These are phyloP conservation scores for Kuraishia piskuri DNA, from an alignment of 805 yeast species.

Conservation along the genomic window DNA sequence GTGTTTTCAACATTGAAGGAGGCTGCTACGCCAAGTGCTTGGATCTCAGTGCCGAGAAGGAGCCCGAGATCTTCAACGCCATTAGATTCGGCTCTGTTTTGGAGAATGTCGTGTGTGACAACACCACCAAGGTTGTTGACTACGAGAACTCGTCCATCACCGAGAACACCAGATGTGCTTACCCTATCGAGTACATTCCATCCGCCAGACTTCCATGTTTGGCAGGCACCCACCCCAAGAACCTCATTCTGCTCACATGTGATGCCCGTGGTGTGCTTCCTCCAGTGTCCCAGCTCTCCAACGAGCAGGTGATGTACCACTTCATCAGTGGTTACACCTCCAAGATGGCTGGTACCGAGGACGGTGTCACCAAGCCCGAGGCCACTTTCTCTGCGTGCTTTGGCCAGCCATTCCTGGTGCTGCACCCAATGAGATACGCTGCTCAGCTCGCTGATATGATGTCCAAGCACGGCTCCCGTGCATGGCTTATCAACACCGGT, in stretches of 20 bases:
- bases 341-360: slow-evolving; percentile 99
- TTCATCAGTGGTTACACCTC: slow-evolving; percentile 98
- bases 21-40: slow-evolving; percentile 98
- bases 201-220: slow-evolving; percentile 93
- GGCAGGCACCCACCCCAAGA: slow-evolving; percentile 85
- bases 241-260: slow-evolving; percentile 87
- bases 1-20: slow-evolving; percentile 98
- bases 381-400: slow-evolving; percentile 98
- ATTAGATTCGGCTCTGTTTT: slow-evolving; percentile 90
- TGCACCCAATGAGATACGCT: slow-evolving; percentile 97
- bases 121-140: slow-evolving; percentile 72
- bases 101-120: slow-evolving; percentile 88
- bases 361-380: slow-evolving; percentile 96
- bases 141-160: slow-evolving; percentile 76
- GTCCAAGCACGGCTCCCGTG: slow-evolving; percentile 77
- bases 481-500: slow-evolving; percentile 97
- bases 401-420: slow-evolving; percentile 97
- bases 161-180: slow-evolving; percentile 97
- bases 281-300: slow-evolving; percentile 88
- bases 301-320: slow-evolving; percentile 98
- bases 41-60: slow-evolving; percentile 82
- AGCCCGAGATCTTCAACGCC: slow-evolving; percentile 95
- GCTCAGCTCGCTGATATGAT: slow-evolving; percentile 93
- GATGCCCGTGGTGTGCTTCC: slow-evolving; percentile 98
- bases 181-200: slow-evolving; percentile 95